Evolutionary conservation across 2,329 filamentous ascomycete species (phyloP).

Genomic region (Gnomoniopsis sp.): DNA sequence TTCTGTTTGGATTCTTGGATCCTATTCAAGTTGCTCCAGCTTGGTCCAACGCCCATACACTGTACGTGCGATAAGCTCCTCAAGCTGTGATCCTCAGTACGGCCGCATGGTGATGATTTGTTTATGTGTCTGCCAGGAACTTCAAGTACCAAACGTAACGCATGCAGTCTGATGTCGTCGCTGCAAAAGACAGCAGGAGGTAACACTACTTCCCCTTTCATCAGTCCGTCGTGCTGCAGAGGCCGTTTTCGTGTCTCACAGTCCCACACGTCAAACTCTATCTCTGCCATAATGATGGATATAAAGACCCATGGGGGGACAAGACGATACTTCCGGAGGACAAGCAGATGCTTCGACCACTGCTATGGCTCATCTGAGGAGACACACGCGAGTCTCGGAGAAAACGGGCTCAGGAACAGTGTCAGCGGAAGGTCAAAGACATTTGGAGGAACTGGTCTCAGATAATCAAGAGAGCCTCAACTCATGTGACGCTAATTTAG

Average conservation of each 20-base stretch:
- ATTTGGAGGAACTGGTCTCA: slow-evolving; percentile 2
- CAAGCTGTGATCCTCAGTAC: too few relatives aligned
- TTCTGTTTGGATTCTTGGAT: too few relatives aligned
- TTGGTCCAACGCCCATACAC: too few relatives aligned
- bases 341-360: neutral
- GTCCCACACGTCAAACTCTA: slow-evolving; percentile 3
- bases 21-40: too few relatives aligned
- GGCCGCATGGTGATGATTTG: too few relatives aligned
- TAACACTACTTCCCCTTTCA: slow-evolving; percentile 9
- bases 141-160: neutral
- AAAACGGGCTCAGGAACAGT: neutral
- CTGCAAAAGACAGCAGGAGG: neutral
- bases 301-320: neutral
- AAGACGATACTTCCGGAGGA: neutral
- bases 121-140: neutral
- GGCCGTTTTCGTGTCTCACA: slow-evolving; percentile 7
- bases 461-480: slow-evolving; percentile 16
- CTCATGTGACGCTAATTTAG: slow-evolving; percentile 15
- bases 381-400: neutral
- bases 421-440: neutral
- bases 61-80: too few relatives aligned
- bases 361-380: neutral
- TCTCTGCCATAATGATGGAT: neutral
- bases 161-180: neutral
- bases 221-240: slow-evolving; percentile 3